Evolutionary conservation across 129 eudicot species (phyloP), one percentile per base, ranked within the genome.

Genomic region (Flaveria linearis): DNA sequence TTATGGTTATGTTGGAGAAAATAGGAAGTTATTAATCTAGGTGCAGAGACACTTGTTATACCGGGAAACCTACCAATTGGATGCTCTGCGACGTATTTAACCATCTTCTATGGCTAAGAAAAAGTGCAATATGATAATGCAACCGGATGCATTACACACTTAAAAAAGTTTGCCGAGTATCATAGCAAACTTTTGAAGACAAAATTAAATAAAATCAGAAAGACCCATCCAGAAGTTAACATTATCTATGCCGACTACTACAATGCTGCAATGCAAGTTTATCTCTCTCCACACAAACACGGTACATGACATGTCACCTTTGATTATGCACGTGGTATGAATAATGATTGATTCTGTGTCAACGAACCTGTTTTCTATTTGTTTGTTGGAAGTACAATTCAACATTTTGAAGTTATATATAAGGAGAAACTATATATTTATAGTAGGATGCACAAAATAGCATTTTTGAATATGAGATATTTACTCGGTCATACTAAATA

Each of bases 1-100:
- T 6, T n/a, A 28, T 28, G 23, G 26, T 65, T 4, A 7, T 16
- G 39, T 71, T 8, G 4, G 12, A 7, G 50, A 73, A 14, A 43
- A 26, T 61, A 66, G 97, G 69, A 67, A 72, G 71, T 91, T 68
- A 85, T 91, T 39, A 86, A 83, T 73, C 78, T 81, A 71, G 96
- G 97, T 10, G 97, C 92, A 15, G 53, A 52, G 76, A 83, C 88
- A 11, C 25, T 91, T 18, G 64, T 91, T 30, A 84, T 91, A 74
- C 86, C 96, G 0, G 97, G 97, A 4, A 91, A 91, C 74, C 79
- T 91, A 60, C 92, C 97, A 4, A 82, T 87, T 9, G 96, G 97
- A 49, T 91, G 97, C 77, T 82, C 83, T 26, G 75, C 97, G 0
- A 81, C 82, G 47, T 91, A 85, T 66, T 67, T 86, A 12, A 89